Evolutionary conservation across 129 eudicot genomes (phyloP).

Genomic region (Rutidosis leptorrhynchoides): DNA sequence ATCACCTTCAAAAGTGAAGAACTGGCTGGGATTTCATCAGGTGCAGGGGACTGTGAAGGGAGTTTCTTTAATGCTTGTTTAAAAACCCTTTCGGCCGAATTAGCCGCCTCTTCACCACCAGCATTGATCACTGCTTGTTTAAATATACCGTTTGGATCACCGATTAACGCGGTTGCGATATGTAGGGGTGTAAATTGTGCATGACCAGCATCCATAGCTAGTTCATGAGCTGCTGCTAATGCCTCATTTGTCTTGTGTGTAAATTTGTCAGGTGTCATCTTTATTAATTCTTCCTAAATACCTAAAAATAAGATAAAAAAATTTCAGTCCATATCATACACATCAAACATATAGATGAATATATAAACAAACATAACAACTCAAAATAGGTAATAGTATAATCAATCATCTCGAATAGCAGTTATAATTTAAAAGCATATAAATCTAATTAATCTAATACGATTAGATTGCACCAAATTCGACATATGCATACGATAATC

Average conservation of each 20-base stretch:
- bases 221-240: conserved; percentile 63
- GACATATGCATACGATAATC: too few species aligned
- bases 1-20: conserved; percentile 56
- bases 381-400: too few species aligned
- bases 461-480: too few species aligned
- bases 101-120: conserved; percentile 76
- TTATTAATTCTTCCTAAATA: background rate
- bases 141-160: conserved; percentile 66
- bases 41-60: conserved; percentile 90
- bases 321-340: background rate
- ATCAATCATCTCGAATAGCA: too few species aligned
- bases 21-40: conserved; percentile 82
- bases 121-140: conserved; percentile 71
- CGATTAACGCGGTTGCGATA: conserved; percentile 45
- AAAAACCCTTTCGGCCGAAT: conserved; percentile 65
- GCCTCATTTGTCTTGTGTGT: conserved; percentile 96
- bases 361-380: too few species aligned
- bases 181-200: conserved; percentile 88
- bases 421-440: background rate
- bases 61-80: conserved; percentile 71
- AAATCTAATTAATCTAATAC: too few species aligned
- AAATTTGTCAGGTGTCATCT: conserved; percentile 84
- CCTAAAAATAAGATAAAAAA: conserved; percentile 3
- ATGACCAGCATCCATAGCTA: conserved; percentile 74
- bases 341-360: too few species aligned